Evolutionary conservation across 2,329 filamentous ascomycete species (phyloP).

Genomic region (Penicillium sp.): DNA sequence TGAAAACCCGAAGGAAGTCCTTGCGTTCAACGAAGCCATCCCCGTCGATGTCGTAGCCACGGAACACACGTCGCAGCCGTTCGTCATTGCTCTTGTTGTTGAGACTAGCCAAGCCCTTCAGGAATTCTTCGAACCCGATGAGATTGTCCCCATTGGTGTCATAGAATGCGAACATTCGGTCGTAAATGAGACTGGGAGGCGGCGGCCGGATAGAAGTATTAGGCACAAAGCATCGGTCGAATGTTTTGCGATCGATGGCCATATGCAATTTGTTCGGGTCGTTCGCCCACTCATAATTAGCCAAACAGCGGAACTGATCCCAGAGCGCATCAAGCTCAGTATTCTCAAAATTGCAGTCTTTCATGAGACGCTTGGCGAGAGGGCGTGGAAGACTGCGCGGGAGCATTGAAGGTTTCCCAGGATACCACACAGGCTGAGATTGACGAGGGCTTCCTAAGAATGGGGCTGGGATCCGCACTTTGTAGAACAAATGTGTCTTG

Average conservation of each 20-base stretch:
- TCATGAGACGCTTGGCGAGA: constrained; percentile 67
- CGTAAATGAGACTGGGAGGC: constrained; percentile 85
- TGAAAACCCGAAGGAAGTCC: constrained; percentile 88
- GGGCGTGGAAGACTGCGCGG: constrained; percentile 64
- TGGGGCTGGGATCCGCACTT: constrained; percentile 85
- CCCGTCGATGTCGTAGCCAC: constrained; percentile 85
- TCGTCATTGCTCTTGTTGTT: constrained; percentile 61
- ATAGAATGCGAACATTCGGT: constrained; percentile 96
- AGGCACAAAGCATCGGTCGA: constrained; percentile 85
- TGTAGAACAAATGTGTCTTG: constrained; percentile 95
- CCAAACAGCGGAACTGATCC: constrained; percentile 96
- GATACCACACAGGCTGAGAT: constrained; percentile 81
- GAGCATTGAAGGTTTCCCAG: constrained; percentile 76
- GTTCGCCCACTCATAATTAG: constrained; percentile 76
- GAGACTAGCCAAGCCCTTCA: constrained; percentile 72
- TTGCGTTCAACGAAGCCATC: constrained; percentile 83
- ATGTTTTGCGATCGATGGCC: constrained; percentile 89
- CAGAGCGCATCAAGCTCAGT: constrained; percentile 89
- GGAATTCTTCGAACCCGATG: constrained; percentile 89
- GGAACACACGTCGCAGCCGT: constrained; percentile 72
- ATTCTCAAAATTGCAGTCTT: constrained; percentile 75
- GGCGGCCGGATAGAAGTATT: constrained; percentile 76
- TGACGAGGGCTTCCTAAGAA: constrained; percentile 75
- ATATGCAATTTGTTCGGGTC: constrained; percentile 76
- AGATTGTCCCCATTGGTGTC: constrained; percentile 85